phyloP scores from a whole-genome alignment of 1,139 yeast genomes.

The Meyerozyma carpophila region DNA sequence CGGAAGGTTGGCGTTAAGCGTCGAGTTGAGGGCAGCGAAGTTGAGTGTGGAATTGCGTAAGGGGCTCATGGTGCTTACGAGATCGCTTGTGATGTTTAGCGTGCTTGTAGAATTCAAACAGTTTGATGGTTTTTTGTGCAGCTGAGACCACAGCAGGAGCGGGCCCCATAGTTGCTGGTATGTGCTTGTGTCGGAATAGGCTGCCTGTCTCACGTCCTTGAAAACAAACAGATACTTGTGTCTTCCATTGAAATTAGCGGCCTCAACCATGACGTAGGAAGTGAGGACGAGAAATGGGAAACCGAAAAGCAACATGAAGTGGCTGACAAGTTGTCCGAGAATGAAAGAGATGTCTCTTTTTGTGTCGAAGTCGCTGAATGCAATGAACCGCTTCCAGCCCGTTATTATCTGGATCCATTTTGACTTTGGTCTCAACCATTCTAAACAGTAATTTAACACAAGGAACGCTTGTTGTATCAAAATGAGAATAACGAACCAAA shows the following conservation, averaged over 20 bases:
- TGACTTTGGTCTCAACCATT: slow-evolving; percentile 5
- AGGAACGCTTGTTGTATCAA: slow-evolving; percentile 19
- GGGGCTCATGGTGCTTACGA: background rate
- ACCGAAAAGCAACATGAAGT: slow-evolving; percentile 33
- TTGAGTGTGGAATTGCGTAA: background rate
- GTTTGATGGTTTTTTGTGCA: background rate
- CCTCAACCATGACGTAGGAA: slow-evolving; percentile 28
- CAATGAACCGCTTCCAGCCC: background rate
- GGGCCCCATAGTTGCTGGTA: slow-evolving; percentile 20
- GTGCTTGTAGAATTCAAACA: too few species aligned
- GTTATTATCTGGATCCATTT: slow-evolving; percentile 3
- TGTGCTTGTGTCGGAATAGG: slow-evolving; percentile 22
- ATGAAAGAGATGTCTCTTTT: slow-evolving; percentile 21
- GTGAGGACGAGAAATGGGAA: slow-evolving; percentile 44
- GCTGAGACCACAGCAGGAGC: background rate
- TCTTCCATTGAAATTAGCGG: slow-evolving; percentile 12
- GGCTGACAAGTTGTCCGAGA: slow-evolving; percentile 29
- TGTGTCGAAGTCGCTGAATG: slow-evolving; percentile 7
- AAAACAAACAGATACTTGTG: slow-evolving; percentile 13
- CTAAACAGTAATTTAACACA: slow-evolving; percentile 10
- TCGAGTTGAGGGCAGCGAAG: background rate
- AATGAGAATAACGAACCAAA: slow-evolving; percentile 24
- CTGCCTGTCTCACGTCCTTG: slow-evolving; percentile 14
- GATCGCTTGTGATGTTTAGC: background rate
- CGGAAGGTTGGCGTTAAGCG: background rate